Conservation (phyloP, 176 grass and related monocot genomes). For the Thinopyrum elongatum region DNA sequence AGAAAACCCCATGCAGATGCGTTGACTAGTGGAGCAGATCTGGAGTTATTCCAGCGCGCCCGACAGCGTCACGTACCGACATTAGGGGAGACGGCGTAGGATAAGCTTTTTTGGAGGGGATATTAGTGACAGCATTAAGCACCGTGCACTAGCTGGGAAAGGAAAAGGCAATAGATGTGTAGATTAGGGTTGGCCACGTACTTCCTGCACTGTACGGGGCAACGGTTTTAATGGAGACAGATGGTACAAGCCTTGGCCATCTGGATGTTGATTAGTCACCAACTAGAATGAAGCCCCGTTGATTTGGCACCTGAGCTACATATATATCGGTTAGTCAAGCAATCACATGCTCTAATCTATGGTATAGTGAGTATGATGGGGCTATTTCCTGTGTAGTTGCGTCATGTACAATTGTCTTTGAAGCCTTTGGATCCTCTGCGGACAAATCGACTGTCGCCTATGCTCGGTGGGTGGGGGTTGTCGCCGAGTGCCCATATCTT, state of each 20-base stretch:
- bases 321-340: neutral
- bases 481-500: no score
- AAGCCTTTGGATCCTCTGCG: no score
- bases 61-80: conserved; percentile 25
- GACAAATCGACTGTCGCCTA: no score
- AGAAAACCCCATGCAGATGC: conserved; percentile 10
- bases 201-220: neutral
- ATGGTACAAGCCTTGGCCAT: neutral
- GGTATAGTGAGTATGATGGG: no score
- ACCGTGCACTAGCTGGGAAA: neutral
- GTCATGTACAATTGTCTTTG: neutral
- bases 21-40: conserved; percentile 9
- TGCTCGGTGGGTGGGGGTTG: no score
- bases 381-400: no score
- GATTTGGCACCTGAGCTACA: neutral
- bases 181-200: conserved; percentile 19
- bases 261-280: conserved; percentile 32
- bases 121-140: conserved; percentile 19
- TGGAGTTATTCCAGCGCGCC: neutral
- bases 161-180: neutral
- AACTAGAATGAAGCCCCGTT: neutral
- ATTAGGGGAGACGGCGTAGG: conserved; percentile 15
- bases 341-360: neutral
- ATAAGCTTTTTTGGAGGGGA: conserved; percentile 5
- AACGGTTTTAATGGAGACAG: neutral